Conservation (phyloP, 768 basidiomycete species). For the Tricholoma bakamatsutake region DNA sequence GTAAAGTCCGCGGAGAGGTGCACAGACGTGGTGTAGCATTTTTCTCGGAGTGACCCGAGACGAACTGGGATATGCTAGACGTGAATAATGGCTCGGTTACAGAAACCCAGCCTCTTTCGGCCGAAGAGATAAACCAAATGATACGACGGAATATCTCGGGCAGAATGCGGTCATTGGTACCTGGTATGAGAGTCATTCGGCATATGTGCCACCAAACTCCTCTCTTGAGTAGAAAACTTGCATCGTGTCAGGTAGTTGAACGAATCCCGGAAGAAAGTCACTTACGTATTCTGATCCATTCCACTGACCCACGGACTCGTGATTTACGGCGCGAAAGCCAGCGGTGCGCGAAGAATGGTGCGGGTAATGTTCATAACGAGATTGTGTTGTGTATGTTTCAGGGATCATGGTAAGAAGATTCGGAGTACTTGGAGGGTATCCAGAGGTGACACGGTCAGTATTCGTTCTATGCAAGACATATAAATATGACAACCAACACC, state of each 20-base stretch:
- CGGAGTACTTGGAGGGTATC: conserved; percentile 36
- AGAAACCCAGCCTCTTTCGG: neutral
- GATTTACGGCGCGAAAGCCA: conserved; percentile 46
- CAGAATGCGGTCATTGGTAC: conserved; percentile 29
- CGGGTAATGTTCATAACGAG: conserved; percentile 43
- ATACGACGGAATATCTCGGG: neutral
- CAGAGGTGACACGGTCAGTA: conserved; percentile 31
- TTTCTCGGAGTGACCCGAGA: neutral
- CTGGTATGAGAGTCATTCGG: conserved; percentile 37
- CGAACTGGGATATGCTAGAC: neutral
- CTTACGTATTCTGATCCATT: conserved; percentile 62
- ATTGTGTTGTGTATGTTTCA: conserved; percentile 48
- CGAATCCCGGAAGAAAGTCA: neutral
- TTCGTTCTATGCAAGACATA: conserved; percentile 5
- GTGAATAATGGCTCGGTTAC: neutral
- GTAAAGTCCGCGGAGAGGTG: neutral
- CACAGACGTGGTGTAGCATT: neutral
- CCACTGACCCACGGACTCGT: conserved; percentile 51
- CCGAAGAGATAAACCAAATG: neutral
- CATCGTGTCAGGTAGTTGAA: conserved; percentile 7
- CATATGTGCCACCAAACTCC: conserved; percentile 31
- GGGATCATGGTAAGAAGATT: conserved; percentile 55
- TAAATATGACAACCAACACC: conserved; percentile 5
- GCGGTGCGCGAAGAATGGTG: conserved; percentile 34
- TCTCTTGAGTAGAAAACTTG: conserved; percentile 28